Base-by-base conservation (phyloP, 495 filamentous ascomycete species). In the Cercophora newfieldiana region DNA sequence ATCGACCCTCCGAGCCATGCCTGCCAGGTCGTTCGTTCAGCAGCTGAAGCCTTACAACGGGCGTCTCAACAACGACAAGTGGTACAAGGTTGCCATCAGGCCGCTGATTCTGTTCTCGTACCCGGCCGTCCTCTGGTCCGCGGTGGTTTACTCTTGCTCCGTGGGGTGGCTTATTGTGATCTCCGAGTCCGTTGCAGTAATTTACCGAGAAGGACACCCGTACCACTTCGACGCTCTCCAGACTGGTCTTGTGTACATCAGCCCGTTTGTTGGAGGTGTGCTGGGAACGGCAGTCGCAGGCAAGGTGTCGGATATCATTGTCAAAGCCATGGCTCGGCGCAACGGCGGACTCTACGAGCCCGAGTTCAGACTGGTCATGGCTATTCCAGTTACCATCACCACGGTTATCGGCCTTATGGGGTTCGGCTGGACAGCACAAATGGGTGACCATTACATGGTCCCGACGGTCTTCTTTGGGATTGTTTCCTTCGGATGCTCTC, bases 301-400 rank as follows among this genome's bases (percentile, higher is more conserved):
- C 26, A 91, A 90, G 73, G 87, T 97, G 19, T 93, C 91, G 1
- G 95, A 99, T 70, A 76, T 93, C 28, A 87, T 97, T 56, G 92
- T 93, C 4, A 86, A 85, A 58, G 88, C 75, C 18, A 91, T 99
- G 88, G 86, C 90, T 7, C 83, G 87, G 18, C 84, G 88, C n/a
- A 99, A 99, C 69, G 91, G 89, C 18, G 95, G 95, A 7, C 81
- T 99, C 16, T 99, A 97, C 77, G 95, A 97, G 77, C 94, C 94
- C 1, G 94, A 99, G 78, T 97, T 97, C 77, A 84, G 94, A 24
- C 85, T 98, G 14, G 87, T 97, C 59, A 97, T 99, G 94, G 92
- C 88, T 2, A 78, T 90, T 28, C 94, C 94, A 2, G 86, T 97
- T 19, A 85, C 89, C 0, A 66, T 97, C 54, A 85, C 88, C 16